Evolutionary conservation across 371 early-diverging fungal genomes (phyloP), one percentile per base, ranked within the genome.

Genomic region (Lichtheimia ramosa): DNA sequence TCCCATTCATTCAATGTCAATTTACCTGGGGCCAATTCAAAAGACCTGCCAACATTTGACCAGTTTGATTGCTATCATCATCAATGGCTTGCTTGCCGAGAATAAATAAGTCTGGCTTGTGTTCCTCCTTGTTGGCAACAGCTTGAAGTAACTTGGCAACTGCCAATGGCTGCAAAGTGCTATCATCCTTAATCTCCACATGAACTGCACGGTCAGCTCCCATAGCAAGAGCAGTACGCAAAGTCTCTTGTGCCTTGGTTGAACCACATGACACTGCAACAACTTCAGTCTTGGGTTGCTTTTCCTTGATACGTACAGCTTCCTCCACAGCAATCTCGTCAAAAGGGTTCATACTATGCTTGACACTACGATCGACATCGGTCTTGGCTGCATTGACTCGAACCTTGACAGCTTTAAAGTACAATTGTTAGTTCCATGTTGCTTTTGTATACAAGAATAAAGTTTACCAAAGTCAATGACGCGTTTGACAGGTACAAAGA

Each of bases 41-140:
- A 48, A 99, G 76, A 43, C 98, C 99, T 52, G 98, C 98, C 43
- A 99, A 86, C 95, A 99, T 98, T 82, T 96, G 97, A 27, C 99
- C 98, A 20, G 97, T 96, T 80, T 99, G 99, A 77, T 88, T 90
- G 57, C 93, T 81, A 74, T 99, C 98, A 70, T 99, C 97, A 81
- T 97, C 99, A 71, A 97, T 97, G 42, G 98, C 98, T 79, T 99
- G 98, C 84, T 99, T 99, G 63, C 99, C 99, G 62, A 99, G 77
- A 56, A 99, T 91, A 34, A 97, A 90, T 46, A 98, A 73, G 68
- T 95, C 91, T 27, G 95, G 90, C 80, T 95, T 93, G 21, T 71
- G 60, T n/a, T 73, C 70, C 70, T 96, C 95, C 84, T 93, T 92
- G 51, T 90, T 91, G 25, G 90, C 86, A 41, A 92, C 74, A 41